Percentiles rank a stretch among this genome's conserved stretches.
Conservation (phyloP, 192 early-diverging fungal species). For the Allomyces javanicus region DNA sequence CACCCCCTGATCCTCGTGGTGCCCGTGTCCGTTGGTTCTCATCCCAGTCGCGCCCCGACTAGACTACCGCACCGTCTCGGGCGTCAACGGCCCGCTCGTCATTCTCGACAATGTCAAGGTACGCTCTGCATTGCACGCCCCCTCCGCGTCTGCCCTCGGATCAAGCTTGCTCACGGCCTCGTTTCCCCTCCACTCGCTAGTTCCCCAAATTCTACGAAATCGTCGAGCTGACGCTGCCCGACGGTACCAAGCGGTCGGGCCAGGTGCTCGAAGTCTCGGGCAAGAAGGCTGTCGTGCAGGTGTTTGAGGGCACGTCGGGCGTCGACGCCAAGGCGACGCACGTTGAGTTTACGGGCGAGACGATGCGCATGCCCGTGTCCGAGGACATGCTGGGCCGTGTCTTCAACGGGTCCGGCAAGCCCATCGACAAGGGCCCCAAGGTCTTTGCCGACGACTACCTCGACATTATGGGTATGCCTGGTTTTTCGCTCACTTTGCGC, state of each 20-base stretch:
- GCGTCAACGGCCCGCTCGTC: conserved; percentile 95
- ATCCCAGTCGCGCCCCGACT: background rate
- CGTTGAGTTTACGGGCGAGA: conserved; percentile 89
- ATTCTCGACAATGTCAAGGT: conserved; percentile 98
- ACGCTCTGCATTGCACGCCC: conserved; percentile 1
- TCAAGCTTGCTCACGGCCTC: background rate
- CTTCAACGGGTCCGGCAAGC: conserved; percentile 98
- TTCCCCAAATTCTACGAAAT: conserved; percentile 96
- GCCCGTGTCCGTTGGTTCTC: background rate
- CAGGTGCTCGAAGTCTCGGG: conserved; percentile 96
- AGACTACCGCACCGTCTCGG: conserved; percentile 95
- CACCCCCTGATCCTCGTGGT: background rate
- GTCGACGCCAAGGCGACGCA: conserved; percentile 91
- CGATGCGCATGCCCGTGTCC: conserved; percentile 88
- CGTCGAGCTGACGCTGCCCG: conserved; percentile 87
- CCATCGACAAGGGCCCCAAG: conserved; percentile 97
- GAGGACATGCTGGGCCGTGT: conserved; percentile 99
- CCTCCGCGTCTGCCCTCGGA: background rate
- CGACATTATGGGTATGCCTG: conserved; percentile 71
- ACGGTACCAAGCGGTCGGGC: conserved; percentile 82
- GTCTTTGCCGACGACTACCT: conserved; percentile 98
- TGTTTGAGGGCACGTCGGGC: conserved; percentile 92
- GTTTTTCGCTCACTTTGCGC: too few species aligned
- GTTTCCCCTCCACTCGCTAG: conserved; percentile 16
- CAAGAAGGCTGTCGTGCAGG: conserved; percentile 87